Conservation (phyloP, 2,329 filamentous ascomycete species). For the Ascochyta lentis region DNA sequence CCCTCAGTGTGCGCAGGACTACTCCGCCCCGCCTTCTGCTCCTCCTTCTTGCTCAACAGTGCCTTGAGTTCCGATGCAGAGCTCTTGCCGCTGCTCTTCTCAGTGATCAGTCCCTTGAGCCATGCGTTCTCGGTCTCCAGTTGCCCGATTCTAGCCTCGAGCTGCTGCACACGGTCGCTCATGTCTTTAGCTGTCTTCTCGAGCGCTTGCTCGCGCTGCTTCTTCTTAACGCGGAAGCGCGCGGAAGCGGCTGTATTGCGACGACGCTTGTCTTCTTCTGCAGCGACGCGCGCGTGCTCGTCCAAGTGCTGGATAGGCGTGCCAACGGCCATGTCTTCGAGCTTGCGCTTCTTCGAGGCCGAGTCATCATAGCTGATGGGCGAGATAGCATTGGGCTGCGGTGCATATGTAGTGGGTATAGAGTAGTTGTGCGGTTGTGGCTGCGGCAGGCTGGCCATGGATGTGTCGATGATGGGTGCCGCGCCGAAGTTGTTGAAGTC, state of each 20-base stretch:
- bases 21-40: constrained; percentile 44
- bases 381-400: constrained; percentile 39
- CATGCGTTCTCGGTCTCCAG: constrained; percentile 61
- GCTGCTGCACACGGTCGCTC: constrained; percentile 57
- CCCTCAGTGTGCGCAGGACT: constrained; percentile 46
- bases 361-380: constrained; percentile 37
- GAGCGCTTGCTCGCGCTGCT: constrained; percentile 60
- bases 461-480: constrained; percentile 41
- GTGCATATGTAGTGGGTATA: constrained; percentile 36
- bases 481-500: constrained; percentile 53
- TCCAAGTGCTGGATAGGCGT: constrained; percentile 49
- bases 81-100: constrained; percentile 53
- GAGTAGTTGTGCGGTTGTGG: constrained; percentile 35
- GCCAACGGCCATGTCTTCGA: constrained; percentile 44
- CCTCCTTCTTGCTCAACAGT: constrained; percentile 44
- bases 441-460: constrained; percentile 37
- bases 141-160: constrained; percentile 62
- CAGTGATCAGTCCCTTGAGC: constrained; percentile 59
- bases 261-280: constrained; percentile 61
- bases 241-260: constrained; percentile 61
- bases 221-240: constrained; percentile 63
- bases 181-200: constrained; percentile 61
- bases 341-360: constrained; percentile 56
- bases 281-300: constrained; percentile 55
- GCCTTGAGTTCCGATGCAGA: constrained; percentile 42